Evolutionary conservation across 1,284 basidiomycete genomes (phyloP).

Genomic region (Dichomitus squalens): DNA sequence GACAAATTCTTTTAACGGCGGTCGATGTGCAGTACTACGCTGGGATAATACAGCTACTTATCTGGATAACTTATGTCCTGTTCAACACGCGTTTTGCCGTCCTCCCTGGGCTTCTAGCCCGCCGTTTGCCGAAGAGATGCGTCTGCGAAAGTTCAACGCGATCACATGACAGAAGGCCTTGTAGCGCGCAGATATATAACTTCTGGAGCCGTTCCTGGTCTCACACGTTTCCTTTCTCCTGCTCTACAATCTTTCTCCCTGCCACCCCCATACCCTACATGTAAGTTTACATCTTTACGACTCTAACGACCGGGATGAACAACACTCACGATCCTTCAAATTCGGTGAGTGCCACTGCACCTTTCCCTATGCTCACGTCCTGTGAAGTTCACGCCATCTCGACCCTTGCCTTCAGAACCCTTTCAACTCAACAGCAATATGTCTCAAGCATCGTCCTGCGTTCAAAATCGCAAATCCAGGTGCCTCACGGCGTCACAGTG

Average conservation of each 20-base stretch:
- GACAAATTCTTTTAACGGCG: conserved; percentile 27
- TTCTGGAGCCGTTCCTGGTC: conserved; percentile 2
- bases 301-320: conserved; percentile 1
- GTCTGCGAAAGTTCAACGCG: conserved; percentile 11
- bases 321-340: conserved; percentile 8
- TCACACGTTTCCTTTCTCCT: conserved; percentile 10
- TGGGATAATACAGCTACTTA: neutral
- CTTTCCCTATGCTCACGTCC: neutral
- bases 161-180: conserved; percentile 12
- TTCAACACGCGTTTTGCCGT: too few relatives aligned
- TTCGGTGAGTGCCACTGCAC: conserved; percentile 10
- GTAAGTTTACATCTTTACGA: conserved; percentile 23
- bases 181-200: conserved; percentile 9
- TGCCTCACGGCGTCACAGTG: conserved; percentile 11
- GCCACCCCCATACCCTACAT: neutral
- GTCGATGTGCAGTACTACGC: neutral
- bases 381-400: neutral
- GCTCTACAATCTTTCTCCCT: conserved; percentile 1
- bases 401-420: neutral
- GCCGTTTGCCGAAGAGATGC: neutral
- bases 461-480: neutral
- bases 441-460: neutral
- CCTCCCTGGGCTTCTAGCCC: neutral
- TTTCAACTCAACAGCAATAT: conserved; percentile 1
- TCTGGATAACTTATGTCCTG: neutral